These are phyloP conservation scores for Pezicula carpinea DNA, from an alignment of 2,329 filamentous ascomycete species.

Conservation along the genomic window DNA sequence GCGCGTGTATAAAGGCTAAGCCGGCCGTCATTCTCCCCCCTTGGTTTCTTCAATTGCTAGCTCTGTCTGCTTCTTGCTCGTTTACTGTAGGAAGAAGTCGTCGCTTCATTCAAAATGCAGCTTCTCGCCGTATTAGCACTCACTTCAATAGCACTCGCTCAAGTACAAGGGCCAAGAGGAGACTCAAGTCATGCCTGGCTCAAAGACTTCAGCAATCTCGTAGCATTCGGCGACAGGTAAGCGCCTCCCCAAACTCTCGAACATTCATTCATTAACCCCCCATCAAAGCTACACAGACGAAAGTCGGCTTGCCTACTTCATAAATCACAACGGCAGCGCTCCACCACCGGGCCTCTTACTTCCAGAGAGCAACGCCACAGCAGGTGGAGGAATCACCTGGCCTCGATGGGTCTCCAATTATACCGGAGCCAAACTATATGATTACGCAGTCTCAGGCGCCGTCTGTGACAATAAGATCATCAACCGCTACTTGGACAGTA, in stretches of 20 bases:
- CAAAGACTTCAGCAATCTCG: slow-evolving; percentile 53
- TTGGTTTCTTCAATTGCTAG: too few species aligned
- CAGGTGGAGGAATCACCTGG: slow-evolving; percentile 66
- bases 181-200: slow-evolving; percentile 19
- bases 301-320: slow-evolving; percentile 60
- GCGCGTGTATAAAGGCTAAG: not conserved
- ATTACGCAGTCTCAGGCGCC: slow-evolving; percentile 71
- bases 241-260: not conserved
- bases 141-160: not conserved
- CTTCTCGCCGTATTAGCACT: not conserved
- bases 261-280: slow-evolving; percentile 2
- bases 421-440: slow-evolving; percentile 51
- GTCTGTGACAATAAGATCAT: slow-evolving; percentile 68
- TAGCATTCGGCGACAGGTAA: slow-evolving; percentile 67
- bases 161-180: not conserved
- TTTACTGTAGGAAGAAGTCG: too few species aligned
- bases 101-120: not conserved
- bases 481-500: slow-evolving; percentile 44
- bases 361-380: slow-evolving; percentile 44
- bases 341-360: slow-evolving; percentile 56
- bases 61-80: too few species aligned
- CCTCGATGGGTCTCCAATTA: slow-evolving; percentile 59
- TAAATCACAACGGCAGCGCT: slow-evolving; percentile 47
- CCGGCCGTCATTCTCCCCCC: not conserved
- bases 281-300: slow-evolving; percentile 66